Conservation (phyloP, 352 stramenopile species). For the Aphanomyces stellatus region DNA sequence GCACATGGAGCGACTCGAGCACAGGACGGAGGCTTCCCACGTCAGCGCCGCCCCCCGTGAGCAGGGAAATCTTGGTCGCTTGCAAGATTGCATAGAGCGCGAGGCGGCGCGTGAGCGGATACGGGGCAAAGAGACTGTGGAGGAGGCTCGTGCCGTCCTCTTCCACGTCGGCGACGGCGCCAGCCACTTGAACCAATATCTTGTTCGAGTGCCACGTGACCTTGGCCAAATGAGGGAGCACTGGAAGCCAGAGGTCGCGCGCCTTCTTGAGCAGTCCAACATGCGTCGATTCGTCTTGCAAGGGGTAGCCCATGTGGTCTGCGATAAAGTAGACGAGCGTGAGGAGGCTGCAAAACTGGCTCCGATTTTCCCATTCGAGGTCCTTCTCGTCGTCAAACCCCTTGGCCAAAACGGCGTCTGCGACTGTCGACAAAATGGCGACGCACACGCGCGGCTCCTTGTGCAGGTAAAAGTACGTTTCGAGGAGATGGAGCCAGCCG, state of each 20-base stretch:
- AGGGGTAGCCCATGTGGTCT: neutral
- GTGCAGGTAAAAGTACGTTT: constrained; percentile 64
- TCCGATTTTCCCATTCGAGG: constrained; percentile 69
- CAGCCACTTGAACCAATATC: too few species aligned
- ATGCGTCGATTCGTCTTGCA: neutral
- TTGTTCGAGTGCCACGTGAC: neutral
- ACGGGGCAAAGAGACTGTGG: neutral
- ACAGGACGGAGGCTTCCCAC: neutral
- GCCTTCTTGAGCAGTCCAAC: neutral
- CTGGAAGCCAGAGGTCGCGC: neutral
- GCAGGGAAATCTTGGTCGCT: neutral
- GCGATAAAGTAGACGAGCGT: neutral
- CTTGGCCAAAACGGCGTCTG: constrained; percentile 34
- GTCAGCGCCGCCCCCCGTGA: neutral
- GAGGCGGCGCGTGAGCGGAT: neutral
- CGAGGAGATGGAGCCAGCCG: constrained; percentile 72
- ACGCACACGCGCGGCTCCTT: constrained; percentile 36
- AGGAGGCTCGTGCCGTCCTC: neutral
- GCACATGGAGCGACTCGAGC: neutral
- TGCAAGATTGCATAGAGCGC: neutral
- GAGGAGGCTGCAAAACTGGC: constrained; percentile 36
- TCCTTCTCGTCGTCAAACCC: constrained; percentile 25
- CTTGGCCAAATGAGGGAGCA: neutral
- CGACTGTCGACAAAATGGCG: constrained; percentile 32
- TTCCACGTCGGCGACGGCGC: neutral